These are phyloP conservation scores for Cladosporium sp. DNA, from an alignment of 2,329 filamentous ascomycete species.

Conservation along the genomic window DNA sequence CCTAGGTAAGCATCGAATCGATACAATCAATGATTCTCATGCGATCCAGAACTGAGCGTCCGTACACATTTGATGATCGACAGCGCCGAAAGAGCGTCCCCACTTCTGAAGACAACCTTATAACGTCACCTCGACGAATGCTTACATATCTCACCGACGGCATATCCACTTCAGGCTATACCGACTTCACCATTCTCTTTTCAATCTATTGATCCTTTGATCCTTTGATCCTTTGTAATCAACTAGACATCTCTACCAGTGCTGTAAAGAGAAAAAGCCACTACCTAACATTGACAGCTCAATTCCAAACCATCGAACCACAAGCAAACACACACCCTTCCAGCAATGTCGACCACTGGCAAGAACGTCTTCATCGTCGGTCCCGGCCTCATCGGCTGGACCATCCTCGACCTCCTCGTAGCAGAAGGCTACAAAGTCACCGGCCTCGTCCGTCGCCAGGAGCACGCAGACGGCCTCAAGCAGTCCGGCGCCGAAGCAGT, in stretches of 20 bases:
- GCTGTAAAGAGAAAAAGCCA: background rate
- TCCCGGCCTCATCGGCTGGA: slow-evolving; percentile 51
- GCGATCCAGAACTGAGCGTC: background rate
- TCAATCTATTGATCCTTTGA: background rate
- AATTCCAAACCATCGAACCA: slow-evolving; percentile 28
- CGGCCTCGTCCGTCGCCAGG: slow-evolving; percentile 43
- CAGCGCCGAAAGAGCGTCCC: background rate
- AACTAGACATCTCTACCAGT: background rate
- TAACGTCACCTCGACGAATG: background rate
- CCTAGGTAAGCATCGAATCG: background rate
- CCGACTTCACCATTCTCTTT: background rate
- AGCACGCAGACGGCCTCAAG: slow-evolving; percentile 40
- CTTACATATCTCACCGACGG: background rate
- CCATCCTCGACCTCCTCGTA: slow-evolving; percentile 48
- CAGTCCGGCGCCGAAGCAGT: slow-evolving; percentile 40
- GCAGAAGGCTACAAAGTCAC: slow-evolving; percentile 46
- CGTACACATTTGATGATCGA: background rate
- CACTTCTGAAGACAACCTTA: background rate
- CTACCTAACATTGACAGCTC: background rate
- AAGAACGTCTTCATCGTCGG: slow-evolving; percentile 47
- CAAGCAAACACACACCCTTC: slow-evolving; percentile 33
- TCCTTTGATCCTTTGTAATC: background rate
- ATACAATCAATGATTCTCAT: background rate
- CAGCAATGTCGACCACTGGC: slow-evolving; percentile 22
- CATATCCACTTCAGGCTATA: background rate